Conservation (phyloP, 1,139 yeast species). For the Kodamaea anthophila region DNA sequence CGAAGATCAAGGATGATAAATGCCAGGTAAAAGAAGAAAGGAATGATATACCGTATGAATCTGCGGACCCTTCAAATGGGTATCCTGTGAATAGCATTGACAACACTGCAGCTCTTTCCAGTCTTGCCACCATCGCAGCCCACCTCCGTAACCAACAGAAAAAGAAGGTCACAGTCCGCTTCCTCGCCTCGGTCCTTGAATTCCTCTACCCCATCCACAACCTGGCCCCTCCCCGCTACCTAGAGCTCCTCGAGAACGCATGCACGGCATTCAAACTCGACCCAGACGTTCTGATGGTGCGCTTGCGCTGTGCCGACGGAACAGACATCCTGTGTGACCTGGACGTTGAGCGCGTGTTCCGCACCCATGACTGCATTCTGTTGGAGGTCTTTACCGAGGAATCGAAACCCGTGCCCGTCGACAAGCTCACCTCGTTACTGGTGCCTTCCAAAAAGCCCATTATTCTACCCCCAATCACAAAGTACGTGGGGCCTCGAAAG, state of each 20-base stretch:
- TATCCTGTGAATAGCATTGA: slow-evolving; percentile 1
- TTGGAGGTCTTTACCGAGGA: slow-evolving; percentile 32
- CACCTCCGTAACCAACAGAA: slow-evolving; percentile 19
- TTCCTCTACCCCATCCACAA: slow-evolving; percentile 54
- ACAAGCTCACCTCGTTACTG: slow-evolving; percentile 30
- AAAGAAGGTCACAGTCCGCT: slow-evolving; percentile 29
- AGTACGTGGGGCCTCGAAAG: no score
- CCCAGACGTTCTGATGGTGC: slow-evolving; percentile 10
- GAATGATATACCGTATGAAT: no score
- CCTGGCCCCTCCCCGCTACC: slow-evolving; percentile 62
- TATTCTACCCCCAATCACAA: no score
- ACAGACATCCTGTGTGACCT: slow-evolving; percentile 24
- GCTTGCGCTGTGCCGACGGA: slow-evolving; percentile 15
- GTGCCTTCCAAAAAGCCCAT: no score
- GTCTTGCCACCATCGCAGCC: slow-evolving; percentile 38
- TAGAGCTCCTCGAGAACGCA: slow-evolving; percentile 67
- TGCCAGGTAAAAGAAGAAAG: not conserved
- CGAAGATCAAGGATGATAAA: slow-evolving; percentile 6
- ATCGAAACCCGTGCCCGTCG: slow-evolving; percentile 29
- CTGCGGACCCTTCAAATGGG: no score
- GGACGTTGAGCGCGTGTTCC: slow-evolving; percentile 33
- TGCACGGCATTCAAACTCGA: slow-evolving; percentile 51
- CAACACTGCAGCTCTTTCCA: slow-evolving; percentile 14
- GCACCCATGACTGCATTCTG: slow-evolving; percentile 23
- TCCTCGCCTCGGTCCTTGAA: slow-evolving; percentile 41